These are phyloP conservation scores for Diplocarpon rosae DNA, from an alignment of 2,329 filamentous ascomycete genomes.

Conservation along the genomic window DNA sequence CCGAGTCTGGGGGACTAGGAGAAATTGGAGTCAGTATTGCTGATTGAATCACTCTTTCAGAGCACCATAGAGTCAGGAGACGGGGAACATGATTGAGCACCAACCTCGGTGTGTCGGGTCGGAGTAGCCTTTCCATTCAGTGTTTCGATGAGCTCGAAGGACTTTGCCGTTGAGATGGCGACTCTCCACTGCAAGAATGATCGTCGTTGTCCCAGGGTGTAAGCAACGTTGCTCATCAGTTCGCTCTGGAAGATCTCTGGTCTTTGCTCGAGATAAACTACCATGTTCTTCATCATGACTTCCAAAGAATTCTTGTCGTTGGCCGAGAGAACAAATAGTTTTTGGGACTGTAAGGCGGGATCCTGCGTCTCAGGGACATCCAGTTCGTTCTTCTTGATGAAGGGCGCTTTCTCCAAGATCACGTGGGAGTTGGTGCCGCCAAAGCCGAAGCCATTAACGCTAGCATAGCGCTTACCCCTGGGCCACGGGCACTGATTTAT, in stretches of 20 bases:
- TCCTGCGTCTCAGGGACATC: conserved; percentile 15
- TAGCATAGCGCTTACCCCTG: conserved; percentile 35
- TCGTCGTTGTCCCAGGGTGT: conserved; percentile 22
- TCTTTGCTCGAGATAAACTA: conserved; percentile 23
- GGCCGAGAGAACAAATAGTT: conserved; percentile 20
- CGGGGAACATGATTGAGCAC: neutral
- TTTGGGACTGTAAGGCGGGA: conserved; percentile 23
- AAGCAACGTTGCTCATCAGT: conserved; percentile 24
- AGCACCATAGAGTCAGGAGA: neutral
- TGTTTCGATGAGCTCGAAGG: conserved; percentile 21
- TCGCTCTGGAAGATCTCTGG: conserved; percentile 25
- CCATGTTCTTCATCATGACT: conserved; percentile 22
- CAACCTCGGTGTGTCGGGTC: conserved; percentile 15
- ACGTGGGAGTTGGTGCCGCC: conserved; percentile 30
- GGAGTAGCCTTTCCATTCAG: conserved; percentile 23
- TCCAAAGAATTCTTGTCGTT: conserved; percentile 22
- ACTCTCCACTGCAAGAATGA: conserved; percentile 23
- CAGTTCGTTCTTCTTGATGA: conserved; percentile 15
- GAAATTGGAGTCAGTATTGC: neutral
- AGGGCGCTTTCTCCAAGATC: conserved; percentile 27
- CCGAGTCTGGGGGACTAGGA: conserved; percentile 11
- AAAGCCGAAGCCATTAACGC: conserved; percentile 31
- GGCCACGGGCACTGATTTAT: conserved; percentile 23
- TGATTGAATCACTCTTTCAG: neutral
- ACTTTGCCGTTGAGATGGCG: conserved; percentile 17